Percentiles rank a stretch among this genome's conserved stretches.
phyloP scores from a whole-genome alignment of 495 filamentous ascomycete species.

The Aspergillus nanangensis region DNA sequence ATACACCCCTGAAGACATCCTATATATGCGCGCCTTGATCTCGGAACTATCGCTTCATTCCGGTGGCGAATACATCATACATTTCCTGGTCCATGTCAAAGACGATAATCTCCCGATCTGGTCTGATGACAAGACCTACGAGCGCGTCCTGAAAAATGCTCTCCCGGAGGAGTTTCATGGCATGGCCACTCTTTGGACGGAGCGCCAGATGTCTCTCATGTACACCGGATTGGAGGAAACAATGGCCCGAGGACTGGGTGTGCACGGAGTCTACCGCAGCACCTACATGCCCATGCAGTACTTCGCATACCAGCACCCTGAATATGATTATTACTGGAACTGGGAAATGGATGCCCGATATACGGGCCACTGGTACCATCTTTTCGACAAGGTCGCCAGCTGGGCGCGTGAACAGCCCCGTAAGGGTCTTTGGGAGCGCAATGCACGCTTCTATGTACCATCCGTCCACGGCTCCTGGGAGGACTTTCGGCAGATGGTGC shows the following conservation, averaged over 20 bases:
- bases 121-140: constrained; percentile 58
- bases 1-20: constrained; percentile 47
- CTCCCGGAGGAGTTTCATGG: constrained; percentile 85
- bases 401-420: constrained; percentile 85
- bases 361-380: constrained; percentile 92
- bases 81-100: constrained; percentile 66
- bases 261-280: constrained; percentile 88
- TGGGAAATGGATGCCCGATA: constrained; percentile 98
- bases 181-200: constrained; percentile 86
- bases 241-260: constrained; percentile 65
- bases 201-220: constrained; percentile 81
- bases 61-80: constrained; percentile 58
- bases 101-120: constrained; percentile 61
- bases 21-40: constrained; percentile 55
- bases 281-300: constrained; percentile 92
- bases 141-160: constrained; percentile 60
- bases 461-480: constrained; percentile 85
- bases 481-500: constrained; percentile 89
- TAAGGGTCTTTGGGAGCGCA: constrained; percentile 92
- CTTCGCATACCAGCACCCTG: constrained; percentile 83
- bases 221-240: constrained; percentile 80
- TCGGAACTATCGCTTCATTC: constrained; percentile 59
- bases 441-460: constrained; percentile 86
- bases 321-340: constrained; percentile 97
- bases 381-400: constrained; percentile 66